phyloP scores from a whole-genome alignment of 2,329 filamentous ascomycete genomes.

The Endoconidiophora laricicola region DNA sequence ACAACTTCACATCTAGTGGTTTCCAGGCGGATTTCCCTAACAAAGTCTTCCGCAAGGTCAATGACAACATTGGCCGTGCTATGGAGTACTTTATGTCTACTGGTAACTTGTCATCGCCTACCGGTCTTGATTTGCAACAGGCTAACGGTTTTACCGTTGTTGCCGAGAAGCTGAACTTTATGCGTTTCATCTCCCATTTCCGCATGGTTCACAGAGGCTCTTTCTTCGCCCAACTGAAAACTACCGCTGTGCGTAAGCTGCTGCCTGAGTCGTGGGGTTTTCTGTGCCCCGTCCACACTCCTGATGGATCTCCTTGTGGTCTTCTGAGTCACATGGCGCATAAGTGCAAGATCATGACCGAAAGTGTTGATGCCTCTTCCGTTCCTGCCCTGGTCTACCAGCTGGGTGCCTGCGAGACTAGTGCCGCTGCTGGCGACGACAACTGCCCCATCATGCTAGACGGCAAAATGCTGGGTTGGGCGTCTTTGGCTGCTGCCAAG shows the following conservation, averaged over 20 bases:
- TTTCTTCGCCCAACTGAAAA: slow-evolving; percentile 96
- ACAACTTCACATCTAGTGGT: slow-evolving; percentile 57
- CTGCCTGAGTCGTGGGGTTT: slow-evolving; percentile 97
- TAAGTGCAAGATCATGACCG: slow-evolving; percentile 79
- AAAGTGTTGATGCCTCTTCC: slow-evolving; percentile 53
- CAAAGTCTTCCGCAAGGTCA: slow-evolving; percentile 64
- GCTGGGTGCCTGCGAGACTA: slow-evolving; percentile 60
- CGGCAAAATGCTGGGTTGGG: slow-evolving; percentile 79
- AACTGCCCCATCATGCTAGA: slow-evolving; percentile 83
- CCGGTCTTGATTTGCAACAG: slow-evolving; percentile 86
- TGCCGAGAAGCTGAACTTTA: slow-evolving; percentile 97
- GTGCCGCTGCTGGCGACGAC: slow-evolving; percentile 64
- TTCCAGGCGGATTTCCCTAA: slow-evolving; percentile 67
- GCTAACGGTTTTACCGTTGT: slow-evolving; percentile 90
- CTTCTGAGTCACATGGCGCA: slow-evolving; percentile 89
- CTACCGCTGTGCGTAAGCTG: slow-evolving; percentile 88
- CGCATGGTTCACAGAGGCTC: slow-evolving; percentile 97
- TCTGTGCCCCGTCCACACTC: slow-evolving; percentile 91
- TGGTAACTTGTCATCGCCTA: slow-evolving; percentile 80
- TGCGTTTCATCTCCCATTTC: slow-evolving; percentile 97
- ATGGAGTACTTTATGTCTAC: slow-evolving; percentile 95
- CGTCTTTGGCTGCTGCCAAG: slow-evolving; percentile 65
- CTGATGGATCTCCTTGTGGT: slow-evolving; percentile 88
- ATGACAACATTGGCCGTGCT: slow-evolving; percentile 73
- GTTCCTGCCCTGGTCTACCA: slow-evolving; percentile 60